Evolutionary conservation across 2,329 filamentous ascomycete species (phyloP).

Genomic region (Ascochyta rabiei): DNA sequence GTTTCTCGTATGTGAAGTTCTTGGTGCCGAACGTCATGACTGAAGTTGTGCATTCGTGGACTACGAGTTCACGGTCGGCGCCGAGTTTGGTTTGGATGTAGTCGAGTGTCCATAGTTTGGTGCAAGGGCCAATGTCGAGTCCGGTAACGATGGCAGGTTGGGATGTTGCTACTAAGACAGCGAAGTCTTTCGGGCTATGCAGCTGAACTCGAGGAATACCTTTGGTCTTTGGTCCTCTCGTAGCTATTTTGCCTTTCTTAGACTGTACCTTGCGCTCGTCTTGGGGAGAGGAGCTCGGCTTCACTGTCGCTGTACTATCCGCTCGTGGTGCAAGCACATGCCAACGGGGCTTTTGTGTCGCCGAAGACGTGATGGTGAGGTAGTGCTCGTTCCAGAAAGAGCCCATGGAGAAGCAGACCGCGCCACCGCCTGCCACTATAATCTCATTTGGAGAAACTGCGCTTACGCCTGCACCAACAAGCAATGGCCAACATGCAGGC

Average conservation of each 20-base stretch:
- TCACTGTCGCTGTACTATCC: slow-evolving; percentile 19
- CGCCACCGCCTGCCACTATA: slow-evolving; percentile 77
- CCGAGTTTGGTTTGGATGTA: slow-evolving; percentile 65
- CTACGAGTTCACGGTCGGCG: slow-evolving; percentile 63
- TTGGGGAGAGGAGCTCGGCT: slow-evolving; percentile 1
- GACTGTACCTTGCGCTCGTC: slow-evolving; percentile 18
- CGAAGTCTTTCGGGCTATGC: slow-evolving; percentile 63
- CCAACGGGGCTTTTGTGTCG: slow-evolving; percentile 27
- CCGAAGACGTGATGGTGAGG: slow-evolving; percentile 26
- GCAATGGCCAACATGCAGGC: slow-evolving; percentile 63
- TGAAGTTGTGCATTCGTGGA: slow-evolving; percentile 70
- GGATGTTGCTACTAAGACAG: slow-evolving; percentile 61
- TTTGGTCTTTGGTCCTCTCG: slow-evolving; percentile 14
- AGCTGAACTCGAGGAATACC: slow-evolving; percentile 61
- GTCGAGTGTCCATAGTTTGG: slow-evolving; percentile 68
- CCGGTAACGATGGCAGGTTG: slow-evolving; percentile 70
- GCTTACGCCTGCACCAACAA: slow-evolving; percentile 70
- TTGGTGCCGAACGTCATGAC: slow-evolving; percentile 83
- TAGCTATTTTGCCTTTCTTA: slow-evolving; percentile 18
- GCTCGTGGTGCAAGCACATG: slow-evolving; percentile 16
- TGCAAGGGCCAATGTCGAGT: slow-evolving; percentile 71
- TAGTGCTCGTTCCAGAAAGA: slow-evolving; percentile 72
- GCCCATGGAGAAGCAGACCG: slow-evolving; percentile 89
- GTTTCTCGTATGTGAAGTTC: slow-evolving; percentile 79
- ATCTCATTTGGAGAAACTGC: slow-evolving; percentile 57